Conservation (phyloP, 352 stramenopile species). For the Globisporangium splendens region DNA sequence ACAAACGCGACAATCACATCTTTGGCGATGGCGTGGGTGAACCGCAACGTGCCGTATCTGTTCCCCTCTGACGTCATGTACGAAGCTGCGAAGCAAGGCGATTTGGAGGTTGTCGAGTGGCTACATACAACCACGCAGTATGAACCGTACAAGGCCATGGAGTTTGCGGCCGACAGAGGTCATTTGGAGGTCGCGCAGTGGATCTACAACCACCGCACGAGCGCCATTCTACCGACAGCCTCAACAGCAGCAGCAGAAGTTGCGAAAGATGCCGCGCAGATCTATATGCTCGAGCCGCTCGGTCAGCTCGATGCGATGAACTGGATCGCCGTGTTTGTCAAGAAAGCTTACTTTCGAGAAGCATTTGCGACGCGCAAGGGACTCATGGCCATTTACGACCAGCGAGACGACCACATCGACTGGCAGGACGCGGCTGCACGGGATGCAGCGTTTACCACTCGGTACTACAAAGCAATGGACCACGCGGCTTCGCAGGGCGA, state of each 20-base stretch:
- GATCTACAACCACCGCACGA: conserved; percentile 21
- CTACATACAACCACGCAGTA: conserved; percentile 30
- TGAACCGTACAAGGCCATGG: conserved; percentile 36
- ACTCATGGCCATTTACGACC: conserved; percentile 28
- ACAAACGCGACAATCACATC: too few species aligned
- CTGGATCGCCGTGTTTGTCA: conserved; percentile 30
- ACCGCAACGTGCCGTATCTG: conserved; percentile 27
- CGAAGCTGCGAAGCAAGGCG: conserved; percentile 31
- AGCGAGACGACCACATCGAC: conserved; percentile 24
- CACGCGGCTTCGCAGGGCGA: too few species aligned
- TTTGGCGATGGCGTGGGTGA: conserved; percentile 23
- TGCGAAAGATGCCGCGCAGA: conserved; percentile 1
- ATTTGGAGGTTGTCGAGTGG: conserved; percentile 34
- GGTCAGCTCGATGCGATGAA: conserved; percentile 28
- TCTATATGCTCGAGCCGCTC: conserved; percentile 32
- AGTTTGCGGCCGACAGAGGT: conserved; percentile 26
- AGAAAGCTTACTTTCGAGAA: conserved; percentile 24
- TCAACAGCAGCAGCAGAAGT: conserved; percentile 5
- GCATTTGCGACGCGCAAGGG: conserved; percentile 28
- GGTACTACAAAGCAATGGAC: too few species aligned
- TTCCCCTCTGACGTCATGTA: conserved; percentile 39
- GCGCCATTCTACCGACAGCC: neutral
- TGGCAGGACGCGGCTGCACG: conserved; percentile 17
- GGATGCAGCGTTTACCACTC: too few species aligned
- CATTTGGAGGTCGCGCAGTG: conserved; percentile 34